phyloP scores from a whole-genome alignment of 2,329 filamentous ascomycete species.

The Neospermospora avenae region DNA sequence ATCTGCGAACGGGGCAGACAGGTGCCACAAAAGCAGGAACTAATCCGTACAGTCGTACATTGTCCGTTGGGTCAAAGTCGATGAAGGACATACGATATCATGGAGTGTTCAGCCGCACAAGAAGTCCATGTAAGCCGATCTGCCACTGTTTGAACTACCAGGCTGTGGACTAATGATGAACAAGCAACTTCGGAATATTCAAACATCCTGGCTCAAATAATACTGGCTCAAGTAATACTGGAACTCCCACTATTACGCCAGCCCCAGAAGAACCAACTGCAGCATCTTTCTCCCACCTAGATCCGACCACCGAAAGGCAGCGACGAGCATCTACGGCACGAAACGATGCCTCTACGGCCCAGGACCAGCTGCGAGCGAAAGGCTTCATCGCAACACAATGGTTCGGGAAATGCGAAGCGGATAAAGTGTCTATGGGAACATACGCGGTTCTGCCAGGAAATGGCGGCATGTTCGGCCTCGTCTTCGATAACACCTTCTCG shows the following conservation, averaged over 20 bases:
- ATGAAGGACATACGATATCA: conserved; percentile 86
- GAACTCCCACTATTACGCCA: conserved; percentile 22
- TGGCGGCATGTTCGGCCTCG: conserved; percentile 90
- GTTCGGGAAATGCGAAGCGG: conserved; percentile 93
- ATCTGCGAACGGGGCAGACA: conserved; percentile 23
- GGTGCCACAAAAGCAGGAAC: conserved; percentile 14
- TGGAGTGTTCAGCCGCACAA: conserved; percentile 98
- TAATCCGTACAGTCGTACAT: conserved; percentile 75
- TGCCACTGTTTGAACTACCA: background rate
- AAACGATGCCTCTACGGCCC: conserved; percentile 57
- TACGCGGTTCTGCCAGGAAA: conserved; percentile 73
- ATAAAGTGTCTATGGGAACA: conserved; percentile 88
- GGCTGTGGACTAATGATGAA: conserved; percentile 17
- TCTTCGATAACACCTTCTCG: conserved; percentile 98
- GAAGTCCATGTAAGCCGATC: conserved; percentile 72
- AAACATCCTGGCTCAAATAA: conserved; percentile 75
- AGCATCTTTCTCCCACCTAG: conserved; percentile 25
- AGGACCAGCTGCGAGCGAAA: conserved; percentile 62
- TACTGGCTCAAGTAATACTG: conserved; percentile 36
- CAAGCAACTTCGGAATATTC: conserved; percentile 90
- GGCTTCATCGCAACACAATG: conserved; percentile 72
- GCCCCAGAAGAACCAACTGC: conserved; percentile 23
- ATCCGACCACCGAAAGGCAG: conserved; percentile 24
- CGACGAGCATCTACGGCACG: conserved; percentile 43
- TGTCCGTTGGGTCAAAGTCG: conserved; percentile 93